Base-by-base conservation (phyloP, 305 asterid species). In the Ruellia speciosa region DNA sequence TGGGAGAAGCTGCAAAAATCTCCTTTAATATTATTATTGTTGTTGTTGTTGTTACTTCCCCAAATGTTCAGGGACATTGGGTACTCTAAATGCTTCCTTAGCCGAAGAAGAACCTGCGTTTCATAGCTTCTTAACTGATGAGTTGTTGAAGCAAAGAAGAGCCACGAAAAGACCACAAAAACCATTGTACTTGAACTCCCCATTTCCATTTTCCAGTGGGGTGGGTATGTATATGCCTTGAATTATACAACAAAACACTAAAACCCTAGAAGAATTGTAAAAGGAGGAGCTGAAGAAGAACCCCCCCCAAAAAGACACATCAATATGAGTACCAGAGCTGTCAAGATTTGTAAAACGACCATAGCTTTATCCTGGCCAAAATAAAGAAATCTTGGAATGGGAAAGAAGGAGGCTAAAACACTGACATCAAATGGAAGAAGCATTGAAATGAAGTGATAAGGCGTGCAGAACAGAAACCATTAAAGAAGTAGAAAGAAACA, bases 41-140 rank as follows among this genome's bases (percentile, higher is more conserved):
- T n/a, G n/a, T n/a, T n/a, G n/a, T n/a, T n/a, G 53, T 49, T 33
- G 72, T 70, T 56, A 57, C 73, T 75, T 28, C 73, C 87, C 96
- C 82, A 80, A 57, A 53, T 35, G 17, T 60, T 69, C 16, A 92
- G 71, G 7, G 51, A 69, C 67, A 56, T 41, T 65, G 98, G 96
- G 77, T 77, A 78, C 71, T 86, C 93, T 62, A 92, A 70, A 62
- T 88, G 94, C 85, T 82, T 87, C 79, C 88, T 68, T 52, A 88
- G 75, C 88, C 85, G 98, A 60, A 90, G 87, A 67, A 90, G 95
- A 68, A 86, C 68, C 71, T 85, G 90, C 0, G 69, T 67, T 58
- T 92, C 88, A 52, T 79, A 87, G 72, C 82, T 77, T 56, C 68
- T 75, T 63, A 90, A 64, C 69, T 80, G 81, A 64, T 72, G 69